These are phyloP conservation scores for Urtica urens DNA, from an alignment of 306 rosid species.

Conservation along the genomic window DNA sequence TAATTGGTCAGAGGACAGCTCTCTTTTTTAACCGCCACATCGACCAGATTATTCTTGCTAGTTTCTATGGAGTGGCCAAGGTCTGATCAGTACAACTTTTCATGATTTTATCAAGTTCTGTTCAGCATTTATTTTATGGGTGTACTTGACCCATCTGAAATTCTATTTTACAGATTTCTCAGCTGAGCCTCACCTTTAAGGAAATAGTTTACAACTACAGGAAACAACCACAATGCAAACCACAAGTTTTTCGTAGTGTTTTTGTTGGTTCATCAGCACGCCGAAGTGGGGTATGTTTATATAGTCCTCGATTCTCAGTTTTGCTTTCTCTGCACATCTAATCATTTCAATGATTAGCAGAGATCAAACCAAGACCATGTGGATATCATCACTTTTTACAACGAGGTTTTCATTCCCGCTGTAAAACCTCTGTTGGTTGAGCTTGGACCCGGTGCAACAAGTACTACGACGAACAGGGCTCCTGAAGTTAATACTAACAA, in stretches of 20 bases:
- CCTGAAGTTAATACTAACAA: slow-evolving; percentile 54
- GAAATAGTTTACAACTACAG: slow-evolving; percentile 84
- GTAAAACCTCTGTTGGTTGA: slow-evolving; percentile 82
- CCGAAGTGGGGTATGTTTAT: slow-evolving; percentile 54
- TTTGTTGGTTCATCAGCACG: slow-evolving; percentile 63
- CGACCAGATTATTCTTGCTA: slow-evolving; percentile 89
- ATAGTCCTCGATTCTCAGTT: slow-evolving; percentile 7
- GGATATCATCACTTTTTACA: slow-evolving; percentile 83
- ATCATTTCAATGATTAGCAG: slow-evolving; percentile 35
- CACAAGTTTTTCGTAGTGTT: slow-evolving; percentile 88
- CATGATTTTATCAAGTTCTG: slow-evolving; percentile 4
- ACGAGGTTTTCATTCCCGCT: slow-evolving; percentile 74
- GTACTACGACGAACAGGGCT: slow-evolving; percentile 33
- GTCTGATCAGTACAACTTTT: slow-evolving; percentile 26
- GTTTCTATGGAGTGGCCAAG: slow-evolving; percentile 95
- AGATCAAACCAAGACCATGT: slow-evolving; percentile 74
- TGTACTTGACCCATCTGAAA: slow-evolving; percentile 9
- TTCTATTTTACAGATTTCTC: slow-evolving; percentile 75
- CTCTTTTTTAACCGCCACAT: slow-evolving; percentile 88
- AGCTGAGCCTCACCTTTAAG: slow-evolving; percentile 67
- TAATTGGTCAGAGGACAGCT: slow-evolving; percentile 64
- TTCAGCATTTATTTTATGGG: slow-evolving; percentile 6
- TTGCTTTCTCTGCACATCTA: slow-evolving; percentile 12
- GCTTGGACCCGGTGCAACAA: slow-evolving; percentile 69
- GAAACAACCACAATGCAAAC: slow-evolving; percentile 89